Evolutionary conservation across 345 rosid genomes (phyloP), one percentile per base, ranked within the genome.

Genomic region (Rhodamnia rubescens): DNA sequence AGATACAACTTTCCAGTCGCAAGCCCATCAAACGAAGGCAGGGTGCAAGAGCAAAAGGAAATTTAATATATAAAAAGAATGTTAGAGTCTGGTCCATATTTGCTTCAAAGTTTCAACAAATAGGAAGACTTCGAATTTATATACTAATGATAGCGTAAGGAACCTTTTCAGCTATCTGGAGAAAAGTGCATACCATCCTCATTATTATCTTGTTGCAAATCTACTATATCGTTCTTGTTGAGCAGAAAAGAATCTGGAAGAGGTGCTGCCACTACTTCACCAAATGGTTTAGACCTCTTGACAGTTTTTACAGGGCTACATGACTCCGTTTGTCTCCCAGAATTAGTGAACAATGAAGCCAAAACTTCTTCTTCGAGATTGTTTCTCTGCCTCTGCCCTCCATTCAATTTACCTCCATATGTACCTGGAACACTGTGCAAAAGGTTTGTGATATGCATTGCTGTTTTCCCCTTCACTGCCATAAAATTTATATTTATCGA

Each of bases 321-420:
- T 14, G 74, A 59, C 84, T 86, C 90, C 53, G 87, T 89, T 55
- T 84, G 59, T 85, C 69, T 88, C 36, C 89, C 87, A 21, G 91
- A 53, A 88, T 80, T 82, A 52, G 18, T 24, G 83, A 91, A 92
- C 61, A 93, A 85, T 18, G 92, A 82, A 85, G 59, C 82, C 86
- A 91, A 89, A 55, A 91, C 86, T 85, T 92, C 95, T 85, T 85
- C 89, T 87, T 87, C 90, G 56, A 89, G 88, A 87, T 36, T 5
- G 13, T 36, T 36, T 69, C 80, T 69, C 14, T 2, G 84, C 89
- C 85, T 58, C 84, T 50, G 83, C 89, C 91, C 64, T 87, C 87
- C 74, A 20, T 36, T 75, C 52, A 53, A 64, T 81, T 85, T 84
- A 83, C 55, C 89, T 40, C 69, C 87, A 87, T 74, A 87, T 82